Base-by-base conservation (phyloP, 768 basidiomycete species). In the Pleurotus citrinopileatus region DNA sequence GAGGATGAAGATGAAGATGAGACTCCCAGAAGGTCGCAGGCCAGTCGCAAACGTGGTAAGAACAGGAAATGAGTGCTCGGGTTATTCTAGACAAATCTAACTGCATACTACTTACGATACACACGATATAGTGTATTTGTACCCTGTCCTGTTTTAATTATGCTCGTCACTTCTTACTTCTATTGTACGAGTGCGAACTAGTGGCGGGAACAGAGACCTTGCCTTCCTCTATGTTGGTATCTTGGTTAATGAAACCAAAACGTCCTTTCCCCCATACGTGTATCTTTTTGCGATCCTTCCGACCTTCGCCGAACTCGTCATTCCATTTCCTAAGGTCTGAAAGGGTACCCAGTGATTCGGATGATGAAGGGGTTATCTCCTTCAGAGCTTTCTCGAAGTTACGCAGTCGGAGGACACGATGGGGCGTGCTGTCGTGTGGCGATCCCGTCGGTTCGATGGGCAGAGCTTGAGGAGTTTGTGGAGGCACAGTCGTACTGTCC, bases 261-360 rank as follows among this genome's bases (percentile, higher is more conserved):
- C 80, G 78, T 55, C 85, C 91, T 62, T 87, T 91, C 22, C 94
- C 95, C 82, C 94, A 94, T 28, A 88, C 86, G 61, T 86, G 83
- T 61, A 80, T 79, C 32, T 81, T 80, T 57, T 74, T 62, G 50
- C 79, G 81, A 32, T 86, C 81, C 58, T 75, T 80, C 15, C 81
- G 72, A 4, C 92, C 93, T 67, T 96, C 94, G 22, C 95, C 94
- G 67, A 94, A 95, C 65, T 95, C 90, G 43, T 94, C 89, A 57
- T 96, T 94, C 92, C 92, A 95, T 70, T 87, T 89, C 40, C 87
- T 80, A 40, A 94, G 72, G 54, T 89, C 88, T 1, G 84, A 72
- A 28, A 92, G 80, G 45, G 81, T 88, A 44, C 89, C 89, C 2
- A 90, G 71, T 10, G 82, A 76, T 68, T 96, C 94, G 2, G 93